A percentile compares a stretch with the other conserved stretches of the same genome.
Evolutionary conservation across 495 filamentous ascomycete species (phyloP).

Genomic region (Aspergillus sclerotiicarbonarius): DNA sequence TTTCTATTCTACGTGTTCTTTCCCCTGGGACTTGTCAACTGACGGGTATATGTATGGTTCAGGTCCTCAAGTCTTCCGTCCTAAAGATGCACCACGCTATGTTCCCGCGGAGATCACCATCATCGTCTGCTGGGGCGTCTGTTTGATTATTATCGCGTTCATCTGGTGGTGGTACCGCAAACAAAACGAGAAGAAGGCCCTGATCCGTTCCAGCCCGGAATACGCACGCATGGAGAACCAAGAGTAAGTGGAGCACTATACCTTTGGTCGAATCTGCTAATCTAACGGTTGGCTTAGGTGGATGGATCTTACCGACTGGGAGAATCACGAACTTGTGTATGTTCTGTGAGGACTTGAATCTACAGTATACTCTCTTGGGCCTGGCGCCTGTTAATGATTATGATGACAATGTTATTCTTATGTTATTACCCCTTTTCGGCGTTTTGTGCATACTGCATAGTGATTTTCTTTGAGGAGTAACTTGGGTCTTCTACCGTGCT

Average conservation of each 20-base stretch:
- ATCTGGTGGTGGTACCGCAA: constrained; percentile 60
- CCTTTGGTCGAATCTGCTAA: constrained; percentile 18
- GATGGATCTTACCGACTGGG: constrained; percentile 28
- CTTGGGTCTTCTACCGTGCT: too few species aligned
- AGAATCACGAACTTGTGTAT: constrained; percentile 31
- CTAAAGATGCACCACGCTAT: constrained; percentile 58
- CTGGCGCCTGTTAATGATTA: constrained; percentile 1
- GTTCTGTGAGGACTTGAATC: not conserved
- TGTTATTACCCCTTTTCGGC: not conserved
- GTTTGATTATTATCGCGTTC: constrained; percentile 55
- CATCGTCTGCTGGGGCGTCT: constrained; percentile 60
- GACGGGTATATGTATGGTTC: not conserved
- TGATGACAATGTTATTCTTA: not conserved
- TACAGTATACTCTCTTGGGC: not conserved
- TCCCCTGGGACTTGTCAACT: constrained; percentile 8
- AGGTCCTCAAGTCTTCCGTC: constrained; percentile 60
- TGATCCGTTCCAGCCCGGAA: constrained; percentile 48
- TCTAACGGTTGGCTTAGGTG: constrained; percentile 41
- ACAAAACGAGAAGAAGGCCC: constrained; percentile 61
- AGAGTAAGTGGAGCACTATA: constrained; percentile 42
- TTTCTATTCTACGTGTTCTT: constrained; percentile 15
- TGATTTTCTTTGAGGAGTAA: too few species aligned
- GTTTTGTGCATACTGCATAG: not conserved
- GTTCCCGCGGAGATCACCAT: constrained; percentile 68
- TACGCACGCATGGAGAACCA: constrained; percentile 69